Conservation (phyloP, 2,329 filamentous ascomycete genomes). For the Penicillium sp. region DNA sequence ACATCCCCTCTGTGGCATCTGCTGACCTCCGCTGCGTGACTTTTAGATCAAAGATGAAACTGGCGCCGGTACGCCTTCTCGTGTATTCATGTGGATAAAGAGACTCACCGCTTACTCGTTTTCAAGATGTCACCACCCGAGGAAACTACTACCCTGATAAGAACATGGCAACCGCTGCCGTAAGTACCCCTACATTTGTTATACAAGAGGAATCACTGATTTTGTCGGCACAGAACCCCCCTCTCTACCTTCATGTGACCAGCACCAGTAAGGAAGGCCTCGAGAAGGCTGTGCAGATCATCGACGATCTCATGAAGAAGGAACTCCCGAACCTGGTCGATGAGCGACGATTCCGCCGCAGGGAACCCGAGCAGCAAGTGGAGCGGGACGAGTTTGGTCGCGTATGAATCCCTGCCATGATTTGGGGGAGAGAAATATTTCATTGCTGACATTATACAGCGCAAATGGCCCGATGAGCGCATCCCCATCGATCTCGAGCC, state of each 20-base stretch:
- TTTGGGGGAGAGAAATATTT: background rate
- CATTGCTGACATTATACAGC: conserved; percentile 54
- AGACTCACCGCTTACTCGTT: conserved; percentile 63
- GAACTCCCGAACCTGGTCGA: conserved; percentile 94
- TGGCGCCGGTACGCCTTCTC: conserved; percentile 89
- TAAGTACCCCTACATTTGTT: conserved; percentile 53
- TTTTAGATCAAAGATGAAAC: conserved; percentile 99
- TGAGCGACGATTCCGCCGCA: conserved; percentile 84
- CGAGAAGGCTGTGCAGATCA: conserved; percentile 81
- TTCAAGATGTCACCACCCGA: conserved; percentile 95
- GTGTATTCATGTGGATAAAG: conserved; percentile 46
- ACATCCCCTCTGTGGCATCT: conserved; percentile 75
- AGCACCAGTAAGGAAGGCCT: conserved; percentile 91
- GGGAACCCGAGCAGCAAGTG: conserved; percentile 73
- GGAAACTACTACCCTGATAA: conserved; percentile 98
- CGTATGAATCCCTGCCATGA: conserved; percentile 52
- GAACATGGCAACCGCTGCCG: conserved; percentile 90
- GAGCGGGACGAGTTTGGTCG: conserved; percentile 90
- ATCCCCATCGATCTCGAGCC: conserved; percentile 90
- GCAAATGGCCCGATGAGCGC: conserved; percentile 98
- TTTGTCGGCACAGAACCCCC: conserved; percentile 68
- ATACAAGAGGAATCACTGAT: background rate
- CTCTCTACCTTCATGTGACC: conserved; percentile 91
- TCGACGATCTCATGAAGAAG: conserved; percentile 94
- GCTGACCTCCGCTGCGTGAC: conserved; percentile 87